Base-by-base conservation (phyloP, 1,139 yeast species). In the Williopsis jadinii region DNA sequence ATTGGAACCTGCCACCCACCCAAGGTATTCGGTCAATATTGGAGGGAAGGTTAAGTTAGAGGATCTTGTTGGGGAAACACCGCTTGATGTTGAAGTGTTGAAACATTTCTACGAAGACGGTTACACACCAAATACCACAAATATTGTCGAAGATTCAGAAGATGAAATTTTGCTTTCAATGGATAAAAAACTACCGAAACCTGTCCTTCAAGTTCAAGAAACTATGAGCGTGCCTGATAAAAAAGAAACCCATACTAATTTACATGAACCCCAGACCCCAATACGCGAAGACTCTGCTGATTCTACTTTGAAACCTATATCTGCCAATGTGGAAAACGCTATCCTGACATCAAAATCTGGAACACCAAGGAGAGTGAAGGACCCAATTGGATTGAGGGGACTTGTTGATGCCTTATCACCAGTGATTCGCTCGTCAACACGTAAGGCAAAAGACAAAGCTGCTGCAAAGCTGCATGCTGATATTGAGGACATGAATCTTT, bases 401-500 rank as follows among this genome's bases (percentile, higher is more conserved):
- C 30, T 36, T n/a, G 8, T 27, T 10, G 35, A 36, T 36, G 24
- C 38, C 30, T 28, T 30, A 26, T 31, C 38, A 11, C 27, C 41
- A 35, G 29, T 12, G 28, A 3, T 12, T 37, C 36, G 37, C 9
- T 35, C 47, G 3, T 50, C 48, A 39, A 52, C 52, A 0, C 65
- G 77, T 11, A 67, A 77, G 15, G 94, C 94, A 1, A 80, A 82
- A 33, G 71, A 73, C 37, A 75, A 75, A 51, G 94, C 94, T 0
- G 79, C 80, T 0, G 66, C 66, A 43, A 80, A 78, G 55, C 63
- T 84, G n/a, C 90, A 81, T 50, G 71, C 71, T 19, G 76, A 80
- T 52, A 82, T 84, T 74, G 73, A 75, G 40, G 82, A 82, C 41
- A 66, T 84, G 46, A 82, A 80, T 52, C 70, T 67, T 40, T 84